Evolutionary conservation across 805 yeast genomes (phyloP).

Genomic region (Hanseniaspora taiwanica): DNA sequence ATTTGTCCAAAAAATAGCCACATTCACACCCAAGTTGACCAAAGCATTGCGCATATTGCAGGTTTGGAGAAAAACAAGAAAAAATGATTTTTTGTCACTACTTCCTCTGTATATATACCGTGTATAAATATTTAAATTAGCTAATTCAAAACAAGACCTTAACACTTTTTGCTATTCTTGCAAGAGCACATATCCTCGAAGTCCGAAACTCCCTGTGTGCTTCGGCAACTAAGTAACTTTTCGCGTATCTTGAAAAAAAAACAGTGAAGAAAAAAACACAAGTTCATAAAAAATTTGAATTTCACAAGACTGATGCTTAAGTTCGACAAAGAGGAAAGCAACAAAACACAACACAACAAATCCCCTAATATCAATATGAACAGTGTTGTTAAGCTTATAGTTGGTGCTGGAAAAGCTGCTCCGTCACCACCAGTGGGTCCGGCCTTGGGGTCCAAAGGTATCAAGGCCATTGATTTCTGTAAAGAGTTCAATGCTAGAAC

Average conservation of each 20-base stretch:
- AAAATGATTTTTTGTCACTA: not conserved
- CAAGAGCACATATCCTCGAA: too few species aligned
- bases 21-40: slow-evolving; percentile 79
- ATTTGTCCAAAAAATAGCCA: slow-evolving; percentile 41
- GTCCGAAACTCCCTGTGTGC: too few species aligned
- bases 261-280: too few species aligned
- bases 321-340: slow-evolving; percentile 14
- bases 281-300: too few species aligned
- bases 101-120: too few species aligned
- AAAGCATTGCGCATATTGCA: slow-evolving; percentile 90
- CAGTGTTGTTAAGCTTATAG: slow-evolving; percentile 65
- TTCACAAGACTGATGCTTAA: slow-evolving; percentile 17
- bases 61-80: slow-evolving; percentile 76
- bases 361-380: not conserved
- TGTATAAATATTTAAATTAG: too few species aligned
- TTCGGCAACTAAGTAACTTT: too few species aligned
- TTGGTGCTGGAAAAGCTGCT: slow-evolving; percentile 95
- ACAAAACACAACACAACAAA: not conserved
- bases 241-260: too few species aligned
- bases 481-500: slow-evolving; percentile 97
- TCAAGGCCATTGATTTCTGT: slow-evolving; percentile 95
- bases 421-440: slow-evolving; percentile 99
- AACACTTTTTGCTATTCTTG: too few species aligned
- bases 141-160: too few species aligned
- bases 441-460: slow-evolving; percentile 96